Percentiles rank a stretch among this genome's conserved stretches.
Conservation (phyloP, 306 rosid species). For the Astragalus membranaceus region DNA sequence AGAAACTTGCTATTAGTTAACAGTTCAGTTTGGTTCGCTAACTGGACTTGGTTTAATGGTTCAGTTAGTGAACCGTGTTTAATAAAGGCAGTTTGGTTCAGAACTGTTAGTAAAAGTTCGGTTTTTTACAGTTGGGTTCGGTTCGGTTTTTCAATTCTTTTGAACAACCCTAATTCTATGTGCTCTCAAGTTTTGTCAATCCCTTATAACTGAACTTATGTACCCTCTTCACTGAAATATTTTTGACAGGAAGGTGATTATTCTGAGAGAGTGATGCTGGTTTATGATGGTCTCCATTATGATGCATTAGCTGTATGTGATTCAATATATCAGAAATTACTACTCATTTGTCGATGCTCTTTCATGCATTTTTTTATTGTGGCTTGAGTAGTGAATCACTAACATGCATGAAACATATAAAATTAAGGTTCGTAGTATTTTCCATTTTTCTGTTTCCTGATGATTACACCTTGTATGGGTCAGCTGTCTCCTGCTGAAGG, state of each 20-base stretch:
- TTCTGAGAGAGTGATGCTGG: slow-evolving; percentile 78
- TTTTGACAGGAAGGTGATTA: slow-evolving; percentile 60
- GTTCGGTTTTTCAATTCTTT: no score
- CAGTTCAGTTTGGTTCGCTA: no score
- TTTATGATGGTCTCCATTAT: slow-evolving; percentile 93
- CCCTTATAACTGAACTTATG: slow-evolving; percentile 22
- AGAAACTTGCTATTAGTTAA: no score
- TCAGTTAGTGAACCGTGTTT: no score
- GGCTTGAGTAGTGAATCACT: neutral
- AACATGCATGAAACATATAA: neutral
- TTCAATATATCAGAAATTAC: slow-evolving; percentile 1
- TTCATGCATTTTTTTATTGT: neutral
- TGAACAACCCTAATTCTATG: no score
- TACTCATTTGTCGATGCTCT: neutral
- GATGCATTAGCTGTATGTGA: slow-evolving; percentile 87
- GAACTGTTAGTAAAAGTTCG: no score
- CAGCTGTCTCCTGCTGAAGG: slow-evolving; percentile 79
- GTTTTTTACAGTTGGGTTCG: no score
- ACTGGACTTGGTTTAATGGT: no score
- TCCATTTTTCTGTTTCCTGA: slow-evolving; percentile 17
- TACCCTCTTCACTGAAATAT: neutral
- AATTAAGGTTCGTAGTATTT: neutral
- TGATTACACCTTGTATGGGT: slow-evolving; percentile 11
- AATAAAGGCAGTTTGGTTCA: no score
- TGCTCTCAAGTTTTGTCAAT: slow-evolving; percentile 7